These are phyloP conservation scores for Penicillium maclennaniae DNA, from an alignment of 495 filamentous ascomycete species.

Conservation along the genomic window DNA sequence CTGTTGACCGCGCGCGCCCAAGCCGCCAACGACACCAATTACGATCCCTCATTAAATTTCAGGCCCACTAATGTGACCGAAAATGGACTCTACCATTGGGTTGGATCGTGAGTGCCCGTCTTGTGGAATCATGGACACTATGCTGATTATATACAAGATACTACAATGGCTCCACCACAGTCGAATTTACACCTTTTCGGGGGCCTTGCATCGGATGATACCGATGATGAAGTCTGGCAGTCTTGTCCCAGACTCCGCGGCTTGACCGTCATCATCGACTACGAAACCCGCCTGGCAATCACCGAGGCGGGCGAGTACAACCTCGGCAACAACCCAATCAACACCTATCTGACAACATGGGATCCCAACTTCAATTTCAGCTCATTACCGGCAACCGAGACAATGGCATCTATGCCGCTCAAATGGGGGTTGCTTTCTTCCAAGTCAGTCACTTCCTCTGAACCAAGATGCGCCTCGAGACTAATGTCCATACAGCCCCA, in stretches of 20 bases:
- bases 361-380: background rate
- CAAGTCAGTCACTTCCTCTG: background rate
- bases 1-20: background rate
- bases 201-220: background rate
- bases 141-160: background rate
- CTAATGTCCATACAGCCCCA: background rate
- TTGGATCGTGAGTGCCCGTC: background rate
- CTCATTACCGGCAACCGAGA: background rate
- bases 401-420: background rate
- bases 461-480: background rate
- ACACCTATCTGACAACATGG: background rate
- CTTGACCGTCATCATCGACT: background rate
- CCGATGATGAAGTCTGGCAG: background rate
- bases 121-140: background rate
- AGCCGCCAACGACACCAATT: background rate
- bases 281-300: background rate
- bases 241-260: background rate
- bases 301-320: background rate
- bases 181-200: background rate
- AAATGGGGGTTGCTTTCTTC: background rate
- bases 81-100: background rate
- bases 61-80: background rate
- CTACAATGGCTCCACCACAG: background rate
- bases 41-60: background rate
- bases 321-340: background rate